phyloP scores from a whole-genome alignment of 345 rosid genomes.

The Eucalyptus curtisii region DNA sequence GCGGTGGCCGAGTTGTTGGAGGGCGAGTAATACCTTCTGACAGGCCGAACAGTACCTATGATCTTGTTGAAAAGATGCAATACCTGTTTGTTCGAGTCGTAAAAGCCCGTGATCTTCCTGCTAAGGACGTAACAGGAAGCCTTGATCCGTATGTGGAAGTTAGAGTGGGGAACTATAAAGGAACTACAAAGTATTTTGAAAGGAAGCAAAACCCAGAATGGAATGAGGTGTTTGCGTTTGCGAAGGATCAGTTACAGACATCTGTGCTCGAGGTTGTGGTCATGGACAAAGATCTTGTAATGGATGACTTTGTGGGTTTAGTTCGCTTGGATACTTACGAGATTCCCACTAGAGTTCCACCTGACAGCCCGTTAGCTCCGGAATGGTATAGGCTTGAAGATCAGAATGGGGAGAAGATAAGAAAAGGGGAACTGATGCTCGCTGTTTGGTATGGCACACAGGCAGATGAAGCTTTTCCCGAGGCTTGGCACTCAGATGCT shows the following conservation, averaged over 20 bases:
- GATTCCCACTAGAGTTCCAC: conserved; percentile 64
- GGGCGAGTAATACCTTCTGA: conserved; percentile 69
- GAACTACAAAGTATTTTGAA: conserved; percentile 55
- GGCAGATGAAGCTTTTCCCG: conserved; percentile 90
- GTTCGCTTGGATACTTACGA: conserved; percentile 54
- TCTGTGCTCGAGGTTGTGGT: conserved; percentile 52
- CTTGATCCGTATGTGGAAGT: conserved; percentile 80
- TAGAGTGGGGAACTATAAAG: conserved; percentile 83
- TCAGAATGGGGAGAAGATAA: conserved; percentile 42
- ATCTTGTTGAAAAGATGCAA: conserved; percentile 90
- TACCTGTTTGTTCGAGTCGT: conserved; percentile 79
- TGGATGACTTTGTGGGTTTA: conserved; percentile 70
- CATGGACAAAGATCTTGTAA: conserved; percentile 63
- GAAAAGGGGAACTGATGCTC: conserved; percentile 73
- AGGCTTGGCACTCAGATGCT: conserved; percentile 88
- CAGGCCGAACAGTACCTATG: conserved; percentile 43
- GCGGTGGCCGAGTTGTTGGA: conserved; percentile 63
- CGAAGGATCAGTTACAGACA: conserved; percentile 61
- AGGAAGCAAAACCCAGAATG: conserved; percentile 73
- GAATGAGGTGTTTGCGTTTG: conserved; percentile 88
- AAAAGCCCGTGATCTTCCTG: conserved; percentile 76
- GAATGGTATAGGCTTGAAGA: conserved; percentile 84
- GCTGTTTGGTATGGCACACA: conserved; percentile 98
- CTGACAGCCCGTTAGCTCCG: conserved; percentile 91
- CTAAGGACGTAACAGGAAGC: conserved; percentile 66